A percentile compares a stretch with the other conserved stretches of the same genome.
These are phyloP conservation scores for Coemansia interrupta DNA, from an alignment of 192 early-diverging fungal genomes.

Conservation along the genomic window DNA sequence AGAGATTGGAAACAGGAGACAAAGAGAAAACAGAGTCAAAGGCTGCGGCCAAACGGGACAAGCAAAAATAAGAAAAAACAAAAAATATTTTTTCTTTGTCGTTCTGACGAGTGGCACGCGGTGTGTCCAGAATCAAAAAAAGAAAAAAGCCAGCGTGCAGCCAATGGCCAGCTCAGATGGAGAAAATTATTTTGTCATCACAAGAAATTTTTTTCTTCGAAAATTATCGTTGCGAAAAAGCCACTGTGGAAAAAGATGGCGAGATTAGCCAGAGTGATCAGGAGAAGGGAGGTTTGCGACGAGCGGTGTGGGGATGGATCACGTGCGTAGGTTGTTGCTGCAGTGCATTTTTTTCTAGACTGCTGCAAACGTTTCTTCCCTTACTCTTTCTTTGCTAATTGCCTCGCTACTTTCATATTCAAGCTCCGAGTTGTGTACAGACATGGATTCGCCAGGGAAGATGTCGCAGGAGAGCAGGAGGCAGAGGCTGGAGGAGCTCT, in stretches of 20 bases:
- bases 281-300: too few species aligned
- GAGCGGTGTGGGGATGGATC: not conserved
- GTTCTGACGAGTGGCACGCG: not conserved
- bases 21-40: not conserved
- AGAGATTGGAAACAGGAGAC: constrained; percentile 1
- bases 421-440: too few species aligned
- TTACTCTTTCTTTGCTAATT: not conserved
- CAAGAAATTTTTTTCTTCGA: not conserved
- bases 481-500: constrained; percentile 17
- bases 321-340: not conserved
- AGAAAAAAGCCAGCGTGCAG: constrained; percentile 10
- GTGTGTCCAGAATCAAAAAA: constrained; percentile 10
- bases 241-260: too few species aligned
- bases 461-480: not conserved
- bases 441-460: not conserved
- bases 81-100: constrained; percentile 3
- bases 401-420: not conserved
- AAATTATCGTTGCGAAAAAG: too few species aligned
- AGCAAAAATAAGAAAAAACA: constrained; percentile 13
- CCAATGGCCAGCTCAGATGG: too few species aligned
- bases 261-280: too few species aligned
- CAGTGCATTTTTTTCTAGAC: too few species aligned
- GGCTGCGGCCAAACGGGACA: not conserved
- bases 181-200: not conserved
- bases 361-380: too few species aligned